Percentiles rank a stretch among this genome's conserved stretches.
Evolutionary conservation across 768 basidiomycete species (phyloP).

Genomic region (Boletus speciosus): DNA sequence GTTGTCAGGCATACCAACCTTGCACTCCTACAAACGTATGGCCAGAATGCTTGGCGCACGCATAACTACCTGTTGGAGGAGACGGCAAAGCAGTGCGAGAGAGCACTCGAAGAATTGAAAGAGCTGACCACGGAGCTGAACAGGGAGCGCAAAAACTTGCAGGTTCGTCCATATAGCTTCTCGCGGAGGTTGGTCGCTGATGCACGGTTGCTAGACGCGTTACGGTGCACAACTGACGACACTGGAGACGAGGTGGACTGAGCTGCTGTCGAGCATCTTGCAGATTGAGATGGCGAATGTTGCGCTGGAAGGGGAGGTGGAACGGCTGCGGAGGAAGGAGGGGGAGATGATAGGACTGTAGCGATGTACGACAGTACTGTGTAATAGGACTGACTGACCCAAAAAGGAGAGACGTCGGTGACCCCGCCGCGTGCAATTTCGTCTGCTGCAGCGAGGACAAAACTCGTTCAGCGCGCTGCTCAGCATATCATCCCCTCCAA

Average conservation of each 20-base stretch:
- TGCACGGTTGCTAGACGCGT: constrained; percentile 50
- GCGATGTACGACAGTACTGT: background rate
- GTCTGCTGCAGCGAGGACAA: constrained; percentile 10
- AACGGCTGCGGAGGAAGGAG: constrained; percentile 53
- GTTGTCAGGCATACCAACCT: constrained; percentile 72
- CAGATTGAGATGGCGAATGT: constrained; percentile 96
- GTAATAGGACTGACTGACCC: constrained; percentile 5
- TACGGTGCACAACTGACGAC: constrained; percentile 75
- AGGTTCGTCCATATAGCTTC: constrained; percentile 42
- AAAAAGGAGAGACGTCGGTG: constrained; percentile 26
- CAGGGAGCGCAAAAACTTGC: constrained; percentile 80
- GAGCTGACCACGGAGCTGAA: constrained; percentile 83
- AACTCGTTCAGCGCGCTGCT: constrained; percentile 3
- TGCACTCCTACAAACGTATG: constrained; percentile 79
- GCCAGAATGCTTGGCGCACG: constrained; percentile 87
- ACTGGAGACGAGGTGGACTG: constrained; percentile 89
- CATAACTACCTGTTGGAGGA: constrained; percentile 86
- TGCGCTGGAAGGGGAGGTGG: constrained; percentile 80
- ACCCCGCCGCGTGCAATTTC: constrained; percentile 14
- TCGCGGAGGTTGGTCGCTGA: background rate
- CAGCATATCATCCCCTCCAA: background rate
- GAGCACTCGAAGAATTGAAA: constrained; percentile 71
- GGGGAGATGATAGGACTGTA: constrained; percentile 51
- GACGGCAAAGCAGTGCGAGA: constrained; percentile 68
- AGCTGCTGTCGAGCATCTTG: constrained; percentile 82